phyloP scores from a whole-genome alignment of 2,329 filamentous ascomycete genomes.

The Chalaropsis thielavioides region DNA sequence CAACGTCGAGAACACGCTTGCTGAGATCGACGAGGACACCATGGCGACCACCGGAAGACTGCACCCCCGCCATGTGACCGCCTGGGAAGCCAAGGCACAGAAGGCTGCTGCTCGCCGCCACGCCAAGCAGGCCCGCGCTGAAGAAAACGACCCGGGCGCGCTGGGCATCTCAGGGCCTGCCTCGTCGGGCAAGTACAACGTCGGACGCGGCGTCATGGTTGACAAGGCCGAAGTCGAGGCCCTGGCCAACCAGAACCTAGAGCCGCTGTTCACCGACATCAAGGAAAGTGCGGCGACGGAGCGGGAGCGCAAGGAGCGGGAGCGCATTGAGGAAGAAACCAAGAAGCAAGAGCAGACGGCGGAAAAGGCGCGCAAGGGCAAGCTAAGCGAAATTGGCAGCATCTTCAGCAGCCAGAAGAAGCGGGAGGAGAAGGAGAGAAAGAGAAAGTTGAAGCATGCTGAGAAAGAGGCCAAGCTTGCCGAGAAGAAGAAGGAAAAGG shows the following conservation, averaged over 20 bases:
- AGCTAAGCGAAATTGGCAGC: slow-evolving; percentile 51
- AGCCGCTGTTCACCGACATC: slow-evolving; percentile 27
- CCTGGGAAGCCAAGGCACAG: slow-evolving; percentile 68
- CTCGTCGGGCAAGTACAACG: slow-evolving; percentile 10
- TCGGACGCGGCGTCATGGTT: slow-evolving; percentile 13
- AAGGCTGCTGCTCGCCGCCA: slow-evolving; percentile 49
- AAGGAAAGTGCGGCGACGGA: slow-evolving; percentile 20
- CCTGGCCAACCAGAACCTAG: slow-evolving; percentile 24
- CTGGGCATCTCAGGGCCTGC: neutral
- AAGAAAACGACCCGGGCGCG: slow-evolving; percentile 22
- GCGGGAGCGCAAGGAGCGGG: slow-evolving; percentile 43
- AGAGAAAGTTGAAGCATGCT: slow-evolving; percentile 39
- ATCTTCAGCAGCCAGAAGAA: slow-evolving; percentile 47
- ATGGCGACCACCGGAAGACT: slow-evolving; percentile 47
- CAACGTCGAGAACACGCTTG: slow-evolving; percentile 68
- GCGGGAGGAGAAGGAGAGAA: slow-evolving; percentile 42
- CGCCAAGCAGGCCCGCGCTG: neutral
- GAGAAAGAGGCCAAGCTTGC: slow-evolving; percentile 32
- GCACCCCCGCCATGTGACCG: slow-evolving; percentile 50
- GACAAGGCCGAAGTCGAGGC: slow-evolving; percentile 6
- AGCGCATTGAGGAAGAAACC: slow-evolving; percentile 72
- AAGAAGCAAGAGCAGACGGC: slow-evolving; percentile 64
- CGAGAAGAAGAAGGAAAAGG: slow-evolving; percentile 30
- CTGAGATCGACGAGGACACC: slow-evolving; percentile 58
- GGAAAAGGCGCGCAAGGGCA: slow-evolving; percentile 48